Base-by-base conservation (phyloP, 257 asterid genomes). In the Osmanthus fragrans region DNA sequence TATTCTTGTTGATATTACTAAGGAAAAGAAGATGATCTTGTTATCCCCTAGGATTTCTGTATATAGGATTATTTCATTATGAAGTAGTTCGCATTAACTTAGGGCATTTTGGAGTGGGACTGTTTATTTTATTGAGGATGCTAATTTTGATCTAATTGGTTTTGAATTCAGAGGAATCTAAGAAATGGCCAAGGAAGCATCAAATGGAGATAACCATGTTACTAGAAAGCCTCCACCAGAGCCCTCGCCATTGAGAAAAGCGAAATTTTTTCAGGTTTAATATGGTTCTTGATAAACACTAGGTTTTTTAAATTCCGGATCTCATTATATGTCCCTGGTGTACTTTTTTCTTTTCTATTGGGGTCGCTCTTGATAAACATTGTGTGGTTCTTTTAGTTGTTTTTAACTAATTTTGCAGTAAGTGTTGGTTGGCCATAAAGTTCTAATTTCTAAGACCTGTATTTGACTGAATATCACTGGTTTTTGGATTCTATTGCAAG, bases 181-280 rank as follows among this genome's bases (percentile, higher is more conserved):
- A 27, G 33, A 79, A 71, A 95, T 95, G 99, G 96, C 97, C 34
- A 87, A 80, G 23, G 94, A 90, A 86, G 87, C 68, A 77, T 80
- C 92, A 4, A 90, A 90, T 30, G 97, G 96, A 73, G 87, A 84
- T 27, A 88, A 73, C 85, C 83, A 79, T 37, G 85, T 79, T 4
- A 78, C 88, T 65, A 82, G 91, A 60, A 95, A 95, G 83, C 90
- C 97, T 16, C 99, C 99, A n/a, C 99, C 99, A 0, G 97, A 91
- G 88, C 99, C 99, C 40, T 95, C 99, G 21, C 99, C 99, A 2
- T 76, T 95, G 88, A 84, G 99, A 66, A 92, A 85, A 77, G 99
- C 97, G 16, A 95, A 95, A 66, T 92, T 95, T 82, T 92, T 91
- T 79, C 87, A 95, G 96, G 98, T 95, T 80, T 10, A 33, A n/a